Evolutionary conservation across 2,329 filamentous ascomycete genomes (phyloP), one percentile per base, ranked within the genome.

Genomic region (Nigrograna mackinnonii): DNA sequence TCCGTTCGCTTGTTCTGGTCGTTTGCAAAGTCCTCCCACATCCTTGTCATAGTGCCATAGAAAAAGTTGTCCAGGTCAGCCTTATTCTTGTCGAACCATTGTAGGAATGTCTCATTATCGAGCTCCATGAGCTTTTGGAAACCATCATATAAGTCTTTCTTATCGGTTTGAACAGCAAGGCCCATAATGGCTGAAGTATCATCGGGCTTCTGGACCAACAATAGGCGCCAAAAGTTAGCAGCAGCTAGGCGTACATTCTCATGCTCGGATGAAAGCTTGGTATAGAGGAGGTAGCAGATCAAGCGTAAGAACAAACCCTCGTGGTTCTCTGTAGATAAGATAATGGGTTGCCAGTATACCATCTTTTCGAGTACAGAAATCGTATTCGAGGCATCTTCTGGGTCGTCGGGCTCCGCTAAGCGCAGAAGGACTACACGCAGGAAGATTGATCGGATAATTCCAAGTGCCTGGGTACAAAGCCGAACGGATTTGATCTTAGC

Each of bases 311-410:
- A 88, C 7, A 89, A 85, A n/a, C 88, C 83, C 33, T 96, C 90
- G 5, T 81, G 77, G 3, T 88, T 86, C 13, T 94, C 83, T 4
- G 86, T 83, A 2, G 85, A 85, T 13, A 99, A 75, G 13, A 99
- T 83, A 14, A 96, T 88, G 16, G 89, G 91, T 65, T 97, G 94
- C 94, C 94, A 99, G 67, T 96, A 97, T 0, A 89, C 83, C 57
- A 99, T 82, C 62, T 91, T 92, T 46, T 89, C 80, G 67, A 99
- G 81, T 44, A 95, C 90, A 1, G 79, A 74, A 19, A 86, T 78
- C 1, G 84, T 83, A 35, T 89, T 84, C 5, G 71, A 64, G 43
- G 86, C 80, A 3, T 79, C 76, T 39, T 83, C 75, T 1, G 78
- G 69, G 22, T 86, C 85, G 37, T 95, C 88, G 38, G 91, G 79